Evolutionary conservation across 2,329 filamentous ascomycete species (phyloP).

Genomic region (Plectosphaerella plurivora): DNA sequence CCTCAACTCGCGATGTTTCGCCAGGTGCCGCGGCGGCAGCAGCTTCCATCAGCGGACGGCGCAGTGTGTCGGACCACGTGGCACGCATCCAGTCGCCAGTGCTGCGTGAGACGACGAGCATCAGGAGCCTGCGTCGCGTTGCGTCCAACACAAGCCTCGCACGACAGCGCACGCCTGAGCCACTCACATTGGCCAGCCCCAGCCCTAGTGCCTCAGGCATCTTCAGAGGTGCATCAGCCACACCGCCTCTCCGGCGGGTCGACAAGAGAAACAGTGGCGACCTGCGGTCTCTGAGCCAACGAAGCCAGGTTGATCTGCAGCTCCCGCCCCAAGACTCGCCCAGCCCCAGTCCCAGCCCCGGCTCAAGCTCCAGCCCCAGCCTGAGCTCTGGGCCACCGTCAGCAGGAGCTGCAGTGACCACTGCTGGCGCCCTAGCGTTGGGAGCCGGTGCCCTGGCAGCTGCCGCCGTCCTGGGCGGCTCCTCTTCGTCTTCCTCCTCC

Average conservation of each 20-base stretch:
- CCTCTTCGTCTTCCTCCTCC: conserved; percentile 15
- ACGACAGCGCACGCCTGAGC: conserved; percentile 49
- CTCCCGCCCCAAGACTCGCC: neutral
- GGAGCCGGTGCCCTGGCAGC: neutral
- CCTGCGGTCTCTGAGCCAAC: conserved; percentile 64
- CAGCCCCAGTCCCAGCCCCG: neutral
- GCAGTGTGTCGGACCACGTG: conserved; percentile 34
- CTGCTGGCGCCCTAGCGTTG: conserved; percentile 2
- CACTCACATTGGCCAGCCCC: conserved; percentile 30
- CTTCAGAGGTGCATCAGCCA: conserved; percentile 47
- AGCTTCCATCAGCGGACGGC: conserved; percentile 8
- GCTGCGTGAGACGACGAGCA: neutral
- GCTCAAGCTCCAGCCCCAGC: neutral
- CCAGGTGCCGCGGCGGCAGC: conserved; percentile 14
- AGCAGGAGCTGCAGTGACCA: conserved; percentile 6
- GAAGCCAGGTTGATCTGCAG: conserved; percentile 23
- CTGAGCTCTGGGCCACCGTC: neutral
- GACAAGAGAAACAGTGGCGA: conserved; percentile 70
- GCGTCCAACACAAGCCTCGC: conserved; percentile 51
- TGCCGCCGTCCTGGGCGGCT: conserved; percentile 11
- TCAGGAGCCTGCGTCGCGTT: conserved; percentile 36
- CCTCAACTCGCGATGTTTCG: conserved; percentile 17
- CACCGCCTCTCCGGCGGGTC: conserved; percentile 67
- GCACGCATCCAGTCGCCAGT: conserved; percentile 12
- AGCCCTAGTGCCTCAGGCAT: conserved; percentile 33